phyloP scores from a whole-genome alignment of 805 yeast genomes.

The Yamadazyma tumulicola region DNA sequence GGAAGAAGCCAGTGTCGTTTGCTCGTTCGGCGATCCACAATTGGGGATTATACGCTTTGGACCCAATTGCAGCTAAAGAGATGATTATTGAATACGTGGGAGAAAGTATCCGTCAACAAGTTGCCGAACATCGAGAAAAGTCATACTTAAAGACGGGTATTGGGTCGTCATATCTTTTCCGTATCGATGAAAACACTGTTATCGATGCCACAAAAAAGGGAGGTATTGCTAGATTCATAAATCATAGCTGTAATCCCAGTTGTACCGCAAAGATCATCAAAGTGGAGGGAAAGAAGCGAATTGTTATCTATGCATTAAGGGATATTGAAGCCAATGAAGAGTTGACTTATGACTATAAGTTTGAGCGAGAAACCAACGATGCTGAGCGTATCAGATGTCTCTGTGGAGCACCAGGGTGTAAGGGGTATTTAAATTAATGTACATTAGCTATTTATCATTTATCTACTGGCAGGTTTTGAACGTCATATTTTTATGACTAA shows the following conservation, averaged over 20 bases:
- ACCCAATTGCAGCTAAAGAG: slow-evolving; percentile 92
- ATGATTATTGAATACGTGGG: slow-evolving; percentile 99
- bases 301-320: slow-evolving; percentile 88
- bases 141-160: slow-evolving; percentile 85
- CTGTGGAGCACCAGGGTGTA: slow-evolving; percentile 94
- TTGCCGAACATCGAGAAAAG: slow-evolving; percentile 88
- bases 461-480: no score
- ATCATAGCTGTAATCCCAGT: slow-evolving; percentile 96
- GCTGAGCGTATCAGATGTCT: slow-evolving; percentile 85
- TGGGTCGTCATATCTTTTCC: slow-evolving; percentile 89
- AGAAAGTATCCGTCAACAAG: slow-evolving; percentile 87
- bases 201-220: slow-evolving; percentile 97
- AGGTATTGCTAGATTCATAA: slow-evolving; percentile 94
- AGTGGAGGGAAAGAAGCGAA: slow-evolving; percentile 89
- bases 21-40: slow-evolving; percentile 96
- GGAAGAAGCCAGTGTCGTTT: slow-evolving; percentile 93
- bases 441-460: no score
- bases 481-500: no score
- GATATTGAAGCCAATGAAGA: slow-evolving; percentile 90
- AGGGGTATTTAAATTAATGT: slow-evolving; percentile 74
- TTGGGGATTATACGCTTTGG: slow-evolving; percentile 96
- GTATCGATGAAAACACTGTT: slow-evolving; percentile 91
- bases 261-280: slow-evolving; percentile 96
- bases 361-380: slow-evolving; percentile 86
- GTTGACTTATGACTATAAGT: slow-evolving; percentile 92